Evolutionary conservation across 768 basidiomycete species (phyloP).

Genomic region (Cyathus striatus): DNA sequence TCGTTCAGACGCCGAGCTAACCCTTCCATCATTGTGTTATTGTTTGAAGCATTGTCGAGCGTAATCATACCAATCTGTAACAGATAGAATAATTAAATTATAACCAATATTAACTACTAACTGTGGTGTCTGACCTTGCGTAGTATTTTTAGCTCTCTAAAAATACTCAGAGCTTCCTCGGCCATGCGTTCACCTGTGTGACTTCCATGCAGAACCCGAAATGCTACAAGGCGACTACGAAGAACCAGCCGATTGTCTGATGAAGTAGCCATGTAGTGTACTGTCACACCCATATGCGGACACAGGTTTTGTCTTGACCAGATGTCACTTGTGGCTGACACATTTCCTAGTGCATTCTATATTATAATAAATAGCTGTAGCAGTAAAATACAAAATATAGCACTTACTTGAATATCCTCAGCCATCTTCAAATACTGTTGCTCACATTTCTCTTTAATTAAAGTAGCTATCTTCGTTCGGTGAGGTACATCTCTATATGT

Average conservation of each 20-base stretch:
- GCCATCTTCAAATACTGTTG: constrained; percentile 12
- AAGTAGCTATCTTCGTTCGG: constrained; percentile 19
- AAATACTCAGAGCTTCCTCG: constrained; percentile 13
- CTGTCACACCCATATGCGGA: constrained; percentile 24
- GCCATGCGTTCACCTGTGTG: constrained; percentile 24
- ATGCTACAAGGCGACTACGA: constrained; percentile 20
- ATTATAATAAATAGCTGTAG: neutral
- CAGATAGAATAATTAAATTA: neutral
- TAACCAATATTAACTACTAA: neutral
- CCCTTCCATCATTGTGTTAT: constrained; percentile 23
- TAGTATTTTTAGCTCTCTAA: constrained; percentile 14
- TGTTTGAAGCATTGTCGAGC: constrained; percentile 31
- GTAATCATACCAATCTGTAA: constrained; percentile 20
- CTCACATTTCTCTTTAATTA: constrained; percentile 18
- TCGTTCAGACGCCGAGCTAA: constrained; percentile 7
- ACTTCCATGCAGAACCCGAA: constrained; percentile 19
- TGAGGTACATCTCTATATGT: constrained; percentile 26
- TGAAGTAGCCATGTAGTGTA: constrained; percentile 18
- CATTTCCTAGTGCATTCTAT: constrained; percentile 18
- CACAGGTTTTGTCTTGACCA: constrained; percentile 22
- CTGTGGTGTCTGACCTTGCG: constrained; percentile 12
- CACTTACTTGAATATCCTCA: neutral
- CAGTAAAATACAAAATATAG: neutral
- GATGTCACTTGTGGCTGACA: constrained; percentile 28
- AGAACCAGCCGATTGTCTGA: constrained; percentile 13